Evolutionary conservation across 495 filamentous ascomycete genomes (phyloP), one percentile per base, ranked within the genome.

Genomic region (Penicillium herquei): DNA sequence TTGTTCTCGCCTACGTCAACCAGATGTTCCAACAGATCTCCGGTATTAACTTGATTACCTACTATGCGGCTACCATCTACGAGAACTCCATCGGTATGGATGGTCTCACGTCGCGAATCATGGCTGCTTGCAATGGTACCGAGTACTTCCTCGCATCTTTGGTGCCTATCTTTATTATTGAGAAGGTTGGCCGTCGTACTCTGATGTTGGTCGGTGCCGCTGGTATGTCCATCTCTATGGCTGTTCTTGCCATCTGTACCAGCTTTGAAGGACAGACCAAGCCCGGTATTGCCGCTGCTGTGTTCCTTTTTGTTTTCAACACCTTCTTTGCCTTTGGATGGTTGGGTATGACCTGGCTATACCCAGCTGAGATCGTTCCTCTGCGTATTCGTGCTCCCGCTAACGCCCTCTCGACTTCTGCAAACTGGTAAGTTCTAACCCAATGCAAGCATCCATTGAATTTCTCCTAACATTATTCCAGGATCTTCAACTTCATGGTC

Each of bases 1-100:
- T 81, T 3, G 64, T 85, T 12, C 76, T 91, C 39, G 88, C 81
- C 45, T 88, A 89, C 65, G 81, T 89, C 64, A 90, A 88, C 65
- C 87, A 90, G 62, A 81, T 88, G 75, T 89, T 89, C 71, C 87
- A 90, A 59, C 87, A 92, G 56, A 84, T 89, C 31, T 80, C 77
- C 3, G 89, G 89, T 16, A 90, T 91, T 61, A 91, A 90, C 57
- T 57, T 91, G 8, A 86, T 90, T 52, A 87, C 86, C 0, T 88
- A 89, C 63, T 91, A 91, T 56, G 79, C 84, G 0, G 76, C 87
- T 7, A 81, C 83, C 3, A 85, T 91, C 53, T 86, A 87, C 58
- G 68, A 83, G 46, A 74, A 78, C 45, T 78, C 82, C 35, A 78
- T 84, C 21, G 75, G 78, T 1, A 80, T 90, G 52, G 72, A 70